A percentile compares a stretch with the other conserved stretches of the same genome.
phyloP scores from a whole-genome alignment of 208 protist species.

The Trypanosoma conorhini region DNA sequence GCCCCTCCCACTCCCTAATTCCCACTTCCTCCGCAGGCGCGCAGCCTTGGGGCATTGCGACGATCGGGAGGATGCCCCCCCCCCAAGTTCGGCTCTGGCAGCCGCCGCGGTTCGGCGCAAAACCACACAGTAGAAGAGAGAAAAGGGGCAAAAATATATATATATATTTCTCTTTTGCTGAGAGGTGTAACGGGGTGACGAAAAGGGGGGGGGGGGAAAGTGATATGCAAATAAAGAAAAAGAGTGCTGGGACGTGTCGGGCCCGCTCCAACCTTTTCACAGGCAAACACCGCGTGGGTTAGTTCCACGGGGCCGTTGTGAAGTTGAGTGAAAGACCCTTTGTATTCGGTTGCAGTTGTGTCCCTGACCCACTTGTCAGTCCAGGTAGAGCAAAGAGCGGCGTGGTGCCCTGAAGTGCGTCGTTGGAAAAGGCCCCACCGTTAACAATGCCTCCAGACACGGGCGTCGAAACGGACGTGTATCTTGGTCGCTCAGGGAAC shows the following conservation, averaged over 20 bases:
- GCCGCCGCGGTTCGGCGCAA: background rate
- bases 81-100: background rate
- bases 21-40: background rate
- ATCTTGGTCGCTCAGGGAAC: conserved; percentile 30
- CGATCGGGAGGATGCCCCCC: background rate
- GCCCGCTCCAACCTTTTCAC: background rate
- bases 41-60: background rate
- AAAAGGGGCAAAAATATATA: background rate
- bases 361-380: background rate
- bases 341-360: background rate
- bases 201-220: too few relatives aligned
- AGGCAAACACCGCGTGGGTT: background rate
- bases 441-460: conserved; percentile 6
- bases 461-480: conserved; percentile 24
- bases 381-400: conserved; percentile 9
- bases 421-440: conserved; percentile 7
- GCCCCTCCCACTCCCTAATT: background rate
- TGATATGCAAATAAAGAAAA: background rate
- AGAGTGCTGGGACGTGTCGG: background rate
- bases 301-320: conserved; percentile 33
- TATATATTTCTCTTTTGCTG: background rate
- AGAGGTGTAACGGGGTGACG: background rate
- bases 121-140: background rate
- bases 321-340: conserved; percentile 22
- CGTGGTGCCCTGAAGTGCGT: conserved; percentile 4